Evolutionary conservation across 306 rosid genomes (phyloP), one percentile per base, ranked within the genome.

Genomic region (Glycine soja): DNA sequence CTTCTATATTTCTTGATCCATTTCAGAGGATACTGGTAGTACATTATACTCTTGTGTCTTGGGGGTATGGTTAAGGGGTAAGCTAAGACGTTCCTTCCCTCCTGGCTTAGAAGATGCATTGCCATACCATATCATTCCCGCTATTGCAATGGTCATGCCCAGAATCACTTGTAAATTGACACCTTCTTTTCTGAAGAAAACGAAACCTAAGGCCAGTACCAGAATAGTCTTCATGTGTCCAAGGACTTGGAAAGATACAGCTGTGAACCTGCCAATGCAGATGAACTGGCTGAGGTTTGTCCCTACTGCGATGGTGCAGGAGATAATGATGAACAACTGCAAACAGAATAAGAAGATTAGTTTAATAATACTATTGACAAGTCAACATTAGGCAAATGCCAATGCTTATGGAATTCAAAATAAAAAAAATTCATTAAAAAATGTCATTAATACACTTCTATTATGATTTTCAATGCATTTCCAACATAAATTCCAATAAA

Each of bases 211-310:
- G 58, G 83, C 82, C 64, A 93, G 89, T 53, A 91, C 96, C 42
- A 91, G 84, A 75, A 93, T 87, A 15, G 97, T 93, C 88, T 93
- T 93, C 96, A 91, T 91, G 61, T 93, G 97, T 11, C 97, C 97
- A 7, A 91, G 86, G 70, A 93, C 96, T 83, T 93, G 97, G 85
- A 93, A 93, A 6, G 97, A 84, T 15, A 91, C 94, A 2, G 97
- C 94, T 0, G 97, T 87, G 69, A 93, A 93, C 84, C 97, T 86
- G 58, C 96, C 97, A 18, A 93, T 93, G 82, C 97, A 93, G 81
- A 93, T 91, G 89, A 91, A 91, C 84, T 93, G 96, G 82, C 96
- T 91, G 52, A 91, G 94, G 89, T 93, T 93, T 78, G 95, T 91
- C 56, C 97, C 97, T 1, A 93, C 94, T 2, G 97, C 97, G 30